Evolutionary conservation across 805 yeast species (phyloP).

Genomic region (Lipomyces mesembrius): DNA sequence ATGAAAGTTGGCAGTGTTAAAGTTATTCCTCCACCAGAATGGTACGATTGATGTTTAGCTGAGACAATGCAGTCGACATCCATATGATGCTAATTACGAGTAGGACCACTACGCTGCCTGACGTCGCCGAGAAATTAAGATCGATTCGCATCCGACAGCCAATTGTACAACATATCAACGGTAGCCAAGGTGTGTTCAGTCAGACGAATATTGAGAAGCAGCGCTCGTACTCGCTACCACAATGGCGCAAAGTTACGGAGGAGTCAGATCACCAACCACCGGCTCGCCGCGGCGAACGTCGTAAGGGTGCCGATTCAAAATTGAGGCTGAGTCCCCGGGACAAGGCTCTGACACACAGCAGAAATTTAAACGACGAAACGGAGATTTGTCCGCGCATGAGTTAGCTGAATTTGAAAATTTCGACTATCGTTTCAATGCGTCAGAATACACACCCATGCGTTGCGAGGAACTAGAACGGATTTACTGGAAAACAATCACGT

Average conservation of each 20-base stretch:
- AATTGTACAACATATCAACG: slow-evolving; percentile 69
- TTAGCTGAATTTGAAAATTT: slow-evolving; percentile 46
- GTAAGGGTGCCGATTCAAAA: slow-evolving; percentile 35
- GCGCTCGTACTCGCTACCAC: slow-evolving; percentile 63
- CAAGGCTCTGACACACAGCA: background rate
- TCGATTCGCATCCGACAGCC: slow-evolving; percentile 67
- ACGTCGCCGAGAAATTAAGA: slow-evolving; percentile 52
- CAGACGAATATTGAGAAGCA: slow-evolving; percentile 75
- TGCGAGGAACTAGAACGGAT: slow-evolving; percentile 66
- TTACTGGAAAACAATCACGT: slow-evolving; percentile 79
- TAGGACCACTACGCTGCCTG: slow-evolving; percentile 49
- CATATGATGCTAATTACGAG: slow-evolving; percentile 22
- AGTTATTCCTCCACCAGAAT: slow-evolving; percentile 76
- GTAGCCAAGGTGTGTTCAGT: slow-evolving; percentile 64
- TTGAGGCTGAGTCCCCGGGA: slow-evolving; percentile 19
- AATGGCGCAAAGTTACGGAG: slow-evolving; percentile 71
- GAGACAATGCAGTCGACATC: background rate
- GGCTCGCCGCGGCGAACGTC: slow-evolving; percentile 53
- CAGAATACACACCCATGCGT: slow-evolving; percentile 59
- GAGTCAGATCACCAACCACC: slow-evolving; percentile 65
- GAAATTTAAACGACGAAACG: slow-evolving; percentile 10
- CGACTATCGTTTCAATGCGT: slow-evolving; percentile 57
- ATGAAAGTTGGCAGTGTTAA: slow-evolving; percentile 80
- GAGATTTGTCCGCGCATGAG: slow-evolving; percentile 24
- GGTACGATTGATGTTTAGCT: slow-evolving; percentile 49